Conservation (phyloP, 2,329 filamentous ascomycete genomes). For the Aspergillus versicolor region DNA sequence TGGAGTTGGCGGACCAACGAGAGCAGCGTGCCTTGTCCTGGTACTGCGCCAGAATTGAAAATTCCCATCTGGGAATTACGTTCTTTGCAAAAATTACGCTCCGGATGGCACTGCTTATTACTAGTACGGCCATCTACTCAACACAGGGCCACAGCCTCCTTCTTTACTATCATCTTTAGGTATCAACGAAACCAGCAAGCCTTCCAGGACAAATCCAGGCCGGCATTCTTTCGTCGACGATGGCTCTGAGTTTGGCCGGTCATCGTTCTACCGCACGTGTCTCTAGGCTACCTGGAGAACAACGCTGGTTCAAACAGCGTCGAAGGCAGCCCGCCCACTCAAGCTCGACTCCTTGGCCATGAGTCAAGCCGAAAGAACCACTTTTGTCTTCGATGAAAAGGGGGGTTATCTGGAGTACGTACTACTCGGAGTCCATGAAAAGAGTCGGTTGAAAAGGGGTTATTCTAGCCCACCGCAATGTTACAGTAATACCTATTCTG, state of each 20-base stretch:
- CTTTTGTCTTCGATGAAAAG: no score
- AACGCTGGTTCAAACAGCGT: no score
- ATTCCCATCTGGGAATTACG: background rate
- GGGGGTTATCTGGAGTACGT: background rate
- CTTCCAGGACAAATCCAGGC: no score
- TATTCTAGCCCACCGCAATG: background rate
- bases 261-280: no score
- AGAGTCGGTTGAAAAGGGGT: background rate
- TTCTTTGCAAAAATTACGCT: background rate
- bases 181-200: background rate
- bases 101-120: background rate
- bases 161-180: no score
- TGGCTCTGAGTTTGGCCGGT: no score
- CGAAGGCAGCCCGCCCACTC: background rate
- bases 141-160: no score
- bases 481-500: background rate
- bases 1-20: constrained; percentile 9
- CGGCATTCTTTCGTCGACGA: no score
- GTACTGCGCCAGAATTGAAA: constrained; percentile 7
- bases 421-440: background rate
- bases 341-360: background rate
- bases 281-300: no score
- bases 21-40: constrained; percentile 15
- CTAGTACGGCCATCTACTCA: background rate
- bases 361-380: no score